These are phyloP conservation scores for Podospora comata DNA, from an alignment of 495 filamentous ascomycete genomes.

Conservation along the genomic window DNA sequence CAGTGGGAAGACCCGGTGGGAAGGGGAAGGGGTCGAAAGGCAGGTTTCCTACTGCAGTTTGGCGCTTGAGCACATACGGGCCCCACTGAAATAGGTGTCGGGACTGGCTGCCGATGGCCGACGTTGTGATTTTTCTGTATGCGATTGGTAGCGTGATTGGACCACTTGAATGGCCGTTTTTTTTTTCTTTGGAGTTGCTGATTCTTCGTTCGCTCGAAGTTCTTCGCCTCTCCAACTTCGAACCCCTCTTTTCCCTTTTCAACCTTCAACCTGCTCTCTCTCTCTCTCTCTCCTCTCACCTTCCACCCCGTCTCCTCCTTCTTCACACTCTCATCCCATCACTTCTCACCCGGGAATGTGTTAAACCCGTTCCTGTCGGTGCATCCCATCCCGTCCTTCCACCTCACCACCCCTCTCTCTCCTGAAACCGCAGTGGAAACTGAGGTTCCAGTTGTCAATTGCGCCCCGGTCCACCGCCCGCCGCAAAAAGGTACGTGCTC, in stretches of 20 bases:
- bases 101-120: constrained; percentile 5
- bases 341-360: neutral
- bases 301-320: constrained; percentile 8
- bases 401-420: neutral
- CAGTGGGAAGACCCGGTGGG: neutral
- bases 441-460: constrained; percentile 25
- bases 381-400: constrained; percentile 1
- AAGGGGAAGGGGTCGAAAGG: neutral
- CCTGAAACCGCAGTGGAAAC: constrained; percentile 14
- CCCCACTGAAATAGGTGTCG: neutral
- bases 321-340: constrained; percentile 13
- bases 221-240: constrained; percentile 17
- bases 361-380: too few relatives aligned
- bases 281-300: constrained; percentile 8
- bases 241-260: constrained; percentile 28
- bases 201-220: constrained; percentile 14
- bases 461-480: constrained; percentile 25
- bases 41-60: neutral
- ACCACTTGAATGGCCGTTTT: constrained; percentile 14
- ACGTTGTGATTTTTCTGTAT: neutral
- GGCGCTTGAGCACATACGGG: neutral
- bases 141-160: constrained; percentile 5
- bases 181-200: constrained; percentile 8
- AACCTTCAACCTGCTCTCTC: constrained; percentile 12
- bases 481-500: constrained; percentile 33